phyloP scores from a whole-genome alignment of 2,329 filamentous ascomycete genomes.

The Colletotrichum spinosum region DNA sequence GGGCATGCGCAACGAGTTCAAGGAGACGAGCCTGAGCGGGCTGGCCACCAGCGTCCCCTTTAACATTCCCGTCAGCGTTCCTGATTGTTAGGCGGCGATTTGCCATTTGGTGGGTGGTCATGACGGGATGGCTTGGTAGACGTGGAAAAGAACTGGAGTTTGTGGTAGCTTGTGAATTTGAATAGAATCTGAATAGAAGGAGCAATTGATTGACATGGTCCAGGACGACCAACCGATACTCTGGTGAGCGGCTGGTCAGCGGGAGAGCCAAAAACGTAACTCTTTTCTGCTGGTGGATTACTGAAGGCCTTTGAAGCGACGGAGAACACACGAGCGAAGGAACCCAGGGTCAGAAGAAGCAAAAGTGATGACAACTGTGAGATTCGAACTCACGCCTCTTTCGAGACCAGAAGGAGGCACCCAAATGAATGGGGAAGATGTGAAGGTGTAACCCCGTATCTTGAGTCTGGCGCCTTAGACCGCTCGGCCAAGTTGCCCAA shows the following conservation, averaged over 20 bases:
- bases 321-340: too few relatives aligned
- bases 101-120: neutral
- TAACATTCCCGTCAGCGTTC: slow-evolving; percentile 63
- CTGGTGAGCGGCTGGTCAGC: too few relatives aligned
- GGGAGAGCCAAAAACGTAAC: too few relatives aligned
- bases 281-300: too few relatives aligned
- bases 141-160: neutral
- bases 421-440: neutral
- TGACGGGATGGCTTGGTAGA: neutral
- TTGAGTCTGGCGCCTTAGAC: slow-evolving; percentile 31
- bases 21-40: slow-evolving; percentile 63
- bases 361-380: slow-evolving; percentile 21
- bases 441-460: neutral
- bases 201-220: too few relatives aligned
- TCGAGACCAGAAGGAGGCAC: slow-evolving; percentile 17
- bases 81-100: slow-evolving; percentile 54
- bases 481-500: slow-evolving; percentile 26
- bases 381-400: slow-evolving; percentile 30
- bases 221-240: too few relatives aligned
- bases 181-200: too few relatives aligned
- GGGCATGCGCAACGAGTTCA: slow-evolving; percentile 65
- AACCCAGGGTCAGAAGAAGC: neutral
- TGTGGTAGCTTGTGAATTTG: neutral
- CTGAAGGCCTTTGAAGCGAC: neutral
- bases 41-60: slow-evolving; percentile 62